Percentiles rank a stretch among this genome's conserved stretches.
Evolutionary conservation across 331 rosid species (phyloP).

Genomic region (Dryas integrifolia): DNA sequence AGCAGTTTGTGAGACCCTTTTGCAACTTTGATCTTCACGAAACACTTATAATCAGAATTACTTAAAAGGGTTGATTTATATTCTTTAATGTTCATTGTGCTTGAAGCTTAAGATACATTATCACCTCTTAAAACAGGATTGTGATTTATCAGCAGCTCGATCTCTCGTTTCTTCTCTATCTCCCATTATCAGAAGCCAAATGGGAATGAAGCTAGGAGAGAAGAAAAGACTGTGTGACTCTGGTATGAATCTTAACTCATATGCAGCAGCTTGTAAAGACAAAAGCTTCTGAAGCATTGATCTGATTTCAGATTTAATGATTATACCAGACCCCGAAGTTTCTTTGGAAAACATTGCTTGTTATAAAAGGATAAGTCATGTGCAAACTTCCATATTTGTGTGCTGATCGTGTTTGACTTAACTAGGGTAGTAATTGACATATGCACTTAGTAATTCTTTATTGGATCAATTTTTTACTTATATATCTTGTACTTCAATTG

Average conservation of each 20-base stretch:
- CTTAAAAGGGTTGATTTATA: neutral
- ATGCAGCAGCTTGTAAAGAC: neutral
- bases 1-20: neutral
- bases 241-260: slow-evolving; percentile 43
- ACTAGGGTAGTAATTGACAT: neutral
- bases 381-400: neutral
- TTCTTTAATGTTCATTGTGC: neutral
- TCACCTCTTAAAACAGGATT: slow-evolving; percentile 54
- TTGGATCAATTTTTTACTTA: too few relatives aligned
- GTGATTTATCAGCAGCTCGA: slow-evolving; percentile 41
- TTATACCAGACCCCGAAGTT: neutral
- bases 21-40: neutral
- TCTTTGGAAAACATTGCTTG: neutral
- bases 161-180: slow-evolving; percentile 67
- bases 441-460: neutral
- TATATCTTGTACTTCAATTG: slow-evolving; percentile 2
- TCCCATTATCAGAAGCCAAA: slow-evolving; percentile 52
- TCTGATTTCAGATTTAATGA: neutral
- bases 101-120: neutral
- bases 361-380: neutral
- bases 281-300: slow-evolving; percentile 3
- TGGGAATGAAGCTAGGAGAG: slow-evolving; percentile 54
- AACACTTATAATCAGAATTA: neutral
- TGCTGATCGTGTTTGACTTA: neutral
- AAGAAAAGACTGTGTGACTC: slow-evolving; percentile 36